Base-by-base conservation (phyloP, 2,329 filamentous ascomycete genomes). In the Ploettnerulaceae sp. region DNA sequence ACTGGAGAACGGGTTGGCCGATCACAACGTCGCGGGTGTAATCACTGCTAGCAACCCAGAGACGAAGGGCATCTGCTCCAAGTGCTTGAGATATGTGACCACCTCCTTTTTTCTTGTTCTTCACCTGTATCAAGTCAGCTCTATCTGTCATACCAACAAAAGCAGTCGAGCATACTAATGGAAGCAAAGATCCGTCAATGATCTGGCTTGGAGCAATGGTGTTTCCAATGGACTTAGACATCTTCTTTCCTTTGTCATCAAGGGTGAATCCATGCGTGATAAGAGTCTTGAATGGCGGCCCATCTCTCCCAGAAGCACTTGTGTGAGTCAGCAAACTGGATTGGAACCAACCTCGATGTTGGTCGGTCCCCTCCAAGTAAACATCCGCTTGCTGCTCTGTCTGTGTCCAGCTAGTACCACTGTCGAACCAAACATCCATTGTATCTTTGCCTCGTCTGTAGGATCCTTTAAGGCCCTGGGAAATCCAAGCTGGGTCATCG, bases 341-440 rank as follows among this genome's bases (percentile, higher is more conserved):
- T 67, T 98, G 93, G 64, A 98, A 98, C 93, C 93, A 98, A 22
- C 93, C 93, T 29, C 93, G 84, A 66, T 98, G 93, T 65, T 98
- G 93, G 65, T 98, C 93, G 3, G 85, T 87, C 24, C 93, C 93
- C 69, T 98, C 93, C 2, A 97, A 76, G 63, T 95, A 97, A 18
- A 97, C 77, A 64, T 98, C 89, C 0, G 89, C 89, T 18, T 64
- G 82, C 55, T 64, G 61, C 7, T 66, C 57, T 21, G 70, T 72
- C 61, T 79, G 74, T 3, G 74, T 85, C 93, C 93, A 98, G 61
- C 89, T 95, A 39, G 86, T 95, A 5, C 93, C 93, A 56, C 93
- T 97, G 65, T 98, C 93, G 58, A 98, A 98, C 93, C 93, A 98
- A 7, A 98, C 93, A 65, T 98, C 93, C 93, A 98, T 98, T 0